A percentile compares a stretch with the other conserved stretches of the same genome.
Conservation (phyloP, 148 eudicot species). For the Chenopodium formosanum region DNA sequence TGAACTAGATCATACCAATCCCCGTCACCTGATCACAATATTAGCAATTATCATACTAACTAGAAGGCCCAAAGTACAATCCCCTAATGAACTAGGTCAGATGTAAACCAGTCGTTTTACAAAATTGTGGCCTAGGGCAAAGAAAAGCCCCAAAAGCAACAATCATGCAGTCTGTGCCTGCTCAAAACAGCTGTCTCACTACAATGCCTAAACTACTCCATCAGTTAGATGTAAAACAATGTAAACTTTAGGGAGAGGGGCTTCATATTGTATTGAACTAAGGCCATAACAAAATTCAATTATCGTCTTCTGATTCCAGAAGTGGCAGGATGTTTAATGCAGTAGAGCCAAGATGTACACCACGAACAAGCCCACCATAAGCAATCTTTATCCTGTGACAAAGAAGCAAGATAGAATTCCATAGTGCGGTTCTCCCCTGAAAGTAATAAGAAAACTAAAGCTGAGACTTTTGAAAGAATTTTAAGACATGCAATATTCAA, state of each 20-base stretch:
- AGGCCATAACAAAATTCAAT: constrained; percentile 21
- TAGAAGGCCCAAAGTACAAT: not conserved
- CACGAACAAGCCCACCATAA: constrained; percentile 75
- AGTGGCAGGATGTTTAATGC: constrained; percentile 76
- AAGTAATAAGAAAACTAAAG: constrained; percentile 23
- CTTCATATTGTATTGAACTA: not conserved
- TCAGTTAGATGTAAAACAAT: constrained; percentile 9
- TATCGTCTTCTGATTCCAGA: constrained; percentile 64
- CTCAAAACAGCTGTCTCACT: not conserved
- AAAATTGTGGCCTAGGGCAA: not conserved
- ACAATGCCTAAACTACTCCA: constrained; percentile 8
- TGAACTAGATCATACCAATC: no score
- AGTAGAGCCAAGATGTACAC: constrained; percentile 87
- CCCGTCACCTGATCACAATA: not conserved
- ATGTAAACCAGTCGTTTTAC: constrained; percentile 4
- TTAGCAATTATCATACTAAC: not conserved
- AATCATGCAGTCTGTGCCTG: not conserved
- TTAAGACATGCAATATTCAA: not conserved
- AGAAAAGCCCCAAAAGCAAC: not conserved
- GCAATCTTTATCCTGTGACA: constrained; percentile 67
- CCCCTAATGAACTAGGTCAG: not conserved
- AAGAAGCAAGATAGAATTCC: constrained; percentile 89
- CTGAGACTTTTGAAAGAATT: constrained; percentile 11
- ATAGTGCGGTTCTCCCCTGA: constrained; percentile 93
- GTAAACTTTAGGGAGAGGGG: not conserved